A percentile compares a stretch with the other conserved stretches of the same genome.
Conservation (phyloP, 305 asterid genomes). For the Solanum hybrid region DNA sequence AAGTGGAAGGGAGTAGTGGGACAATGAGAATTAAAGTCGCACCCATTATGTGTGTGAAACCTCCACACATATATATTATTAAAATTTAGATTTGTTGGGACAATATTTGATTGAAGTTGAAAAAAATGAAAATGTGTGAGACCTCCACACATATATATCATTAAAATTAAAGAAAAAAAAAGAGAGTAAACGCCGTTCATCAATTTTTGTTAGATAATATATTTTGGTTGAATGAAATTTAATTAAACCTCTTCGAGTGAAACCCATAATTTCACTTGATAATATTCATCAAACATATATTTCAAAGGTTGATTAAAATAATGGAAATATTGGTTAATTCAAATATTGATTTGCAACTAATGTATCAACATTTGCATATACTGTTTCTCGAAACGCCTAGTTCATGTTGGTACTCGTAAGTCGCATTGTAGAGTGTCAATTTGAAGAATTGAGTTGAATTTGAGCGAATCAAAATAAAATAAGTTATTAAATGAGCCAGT, state of each 20-base stretch:
- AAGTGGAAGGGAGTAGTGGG: background rate
- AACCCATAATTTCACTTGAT: background rate
- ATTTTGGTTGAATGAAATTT: no score
- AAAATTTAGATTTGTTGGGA: background rate
- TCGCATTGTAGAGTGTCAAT: background rate
- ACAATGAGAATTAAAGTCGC: background rate
- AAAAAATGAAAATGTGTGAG: background rate
- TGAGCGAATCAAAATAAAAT: background rate
- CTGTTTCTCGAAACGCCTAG: background rate
- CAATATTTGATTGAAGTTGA: background rate
- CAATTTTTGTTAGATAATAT: background rate
- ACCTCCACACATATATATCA: background rate
- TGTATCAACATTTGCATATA: background rate
- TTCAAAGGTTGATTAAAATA: no score
- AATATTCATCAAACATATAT: background rate
- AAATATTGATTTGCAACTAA: background rate
- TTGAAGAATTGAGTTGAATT: background rate
- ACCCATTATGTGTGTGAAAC: background rate
- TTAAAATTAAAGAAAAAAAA: background rate
- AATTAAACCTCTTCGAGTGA: background rate
- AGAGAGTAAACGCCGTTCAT: background rate
- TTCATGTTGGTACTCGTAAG: background rate
- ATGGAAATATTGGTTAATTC: background rate
- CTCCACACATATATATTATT: background rate
- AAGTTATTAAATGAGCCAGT: background rate